Evolutionary conservation across 371 early-diverging fungal species (phyloP).

Genomic region (Syncephalastrum sp.): DNA sequence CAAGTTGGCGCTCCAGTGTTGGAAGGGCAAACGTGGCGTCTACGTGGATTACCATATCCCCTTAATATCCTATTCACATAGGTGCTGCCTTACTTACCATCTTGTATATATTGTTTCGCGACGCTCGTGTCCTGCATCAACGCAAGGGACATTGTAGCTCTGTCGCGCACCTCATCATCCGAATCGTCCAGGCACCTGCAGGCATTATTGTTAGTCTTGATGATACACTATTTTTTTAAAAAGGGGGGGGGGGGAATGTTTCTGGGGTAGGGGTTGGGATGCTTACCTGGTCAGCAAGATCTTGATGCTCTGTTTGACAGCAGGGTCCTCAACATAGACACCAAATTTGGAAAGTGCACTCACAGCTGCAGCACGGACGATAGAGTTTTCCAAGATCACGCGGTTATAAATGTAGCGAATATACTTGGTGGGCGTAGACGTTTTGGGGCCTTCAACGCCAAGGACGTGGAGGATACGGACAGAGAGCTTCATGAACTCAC

Average conservation of each 20-base stretch:
- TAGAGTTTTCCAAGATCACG: slow-evolving; percentile 94
- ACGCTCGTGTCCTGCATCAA: slow-evolving; percentile 67
- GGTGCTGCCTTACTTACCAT: slow-evolving; percentile 40
- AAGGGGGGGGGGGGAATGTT: too few species aligned
- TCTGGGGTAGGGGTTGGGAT: too few species aligned
- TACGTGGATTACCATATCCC: slow-evolving; percentile 14
- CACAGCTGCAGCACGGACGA: slow-evolving; percentile 98
- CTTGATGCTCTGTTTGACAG: slow-evolving; percentile 76
- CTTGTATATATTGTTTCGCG: slow-evolving; percentile 62
- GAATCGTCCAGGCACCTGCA: slow-evolving; percentile 92
- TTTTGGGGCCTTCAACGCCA: slow-evolving; percentile 93
- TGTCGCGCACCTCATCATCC: slow-evolving; percentile 98
- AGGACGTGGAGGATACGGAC: slow-evolving; percentile 93
- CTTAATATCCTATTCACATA: neutral
- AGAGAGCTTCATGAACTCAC: slow-evolving; percentile 96
- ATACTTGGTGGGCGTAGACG: slow-evolving; percentile 88
- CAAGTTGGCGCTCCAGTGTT: slow-evolving; percentile 83
- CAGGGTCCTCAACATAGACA: slow-evolving; percentile 70
- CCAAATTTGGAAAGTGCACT: slow-evolving; percentile 94
- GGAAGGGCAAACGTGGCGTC: slow-evolving; percentile 86
- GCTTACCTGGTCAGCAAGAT: slow-evolving; percentile 75
- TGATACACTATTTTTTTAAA: neutral
- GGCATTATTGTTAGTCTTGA: neutral
- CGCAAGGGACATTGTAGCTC: slow-evolving; percentile 87
- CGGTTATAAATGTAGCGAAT: slow-evolving; percentile 99